Evolutionary conservation across 2,329 filamentous ascomycete genomes (phyloP).

Genomic region (Cladophialophora yegresii): DNA sequence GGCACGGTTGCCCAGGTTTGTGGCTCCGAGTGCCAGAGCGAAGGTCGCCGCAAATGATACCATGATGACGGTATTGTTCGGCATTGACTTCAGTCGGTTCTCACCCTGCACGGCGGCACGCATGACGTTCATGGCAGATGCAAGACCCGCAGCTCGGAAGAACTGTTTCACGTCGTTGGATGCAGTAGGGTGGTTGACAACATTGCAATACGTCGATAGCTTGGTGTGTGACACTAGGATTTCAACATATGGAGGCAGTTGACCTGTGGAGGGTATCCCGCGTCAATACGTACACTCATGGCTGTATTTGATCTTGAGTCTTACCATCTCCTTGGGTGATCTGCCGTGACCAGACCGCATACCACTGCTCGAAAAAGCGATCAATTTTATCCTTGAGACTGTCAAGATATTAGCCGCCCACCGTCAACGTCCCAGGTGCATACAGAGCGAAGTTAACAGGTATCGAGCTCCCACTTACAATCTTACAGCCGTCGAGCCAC

Average conservation of each 20-base stretch:
- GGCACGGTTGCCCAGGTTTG: constrained; percentile 57
- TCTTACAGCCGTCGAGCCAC: constrained; percentile 41
- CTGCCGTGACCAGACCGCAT: constrained; percentile 61
- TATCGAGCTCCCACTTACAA: constrained; percentile 14
- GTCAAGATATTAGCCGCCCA: background rate
- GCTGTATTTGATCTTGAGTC: constrained; percentile 17
- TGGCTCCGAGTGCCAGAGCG: constrained; percentile 62
- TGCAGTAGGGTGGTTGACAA: constrained; percentile 73
- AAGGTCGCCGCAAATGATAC: constrained; percentile 74
- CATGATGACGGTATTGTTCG: constrained; percentile 78
- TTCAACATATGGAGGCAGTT: constrained; percentile 70
- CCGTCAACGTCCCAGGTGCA: background rate
- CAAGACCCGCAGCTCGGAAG: constrained; percentile 70
- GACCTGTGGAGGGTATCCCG: background rate
- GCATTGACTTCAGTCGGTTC: constrained; percentile 69
- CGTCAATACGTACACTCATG: background rate
- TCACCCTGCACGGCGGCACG: constrained; percentile 73
- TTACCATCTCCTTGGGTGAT: constrained; percentile 58
- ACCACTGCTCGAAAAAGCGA: constrained; percentile 67
- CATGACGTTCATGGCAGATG: constrained; percentile 73
- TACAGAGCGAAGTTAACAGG: background rate
- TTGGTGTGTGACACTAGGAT: constrained; percentile 73
- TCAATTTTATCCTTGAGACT: constrained; percentile 59
- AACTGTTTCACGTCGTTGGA: constrained; percentile 70
- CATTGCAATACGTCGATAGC: constrained; percentile 71